Conservation (phyloP, 768 basidiomycete genomes). For the Sporobolomyces roseus region DNA sequence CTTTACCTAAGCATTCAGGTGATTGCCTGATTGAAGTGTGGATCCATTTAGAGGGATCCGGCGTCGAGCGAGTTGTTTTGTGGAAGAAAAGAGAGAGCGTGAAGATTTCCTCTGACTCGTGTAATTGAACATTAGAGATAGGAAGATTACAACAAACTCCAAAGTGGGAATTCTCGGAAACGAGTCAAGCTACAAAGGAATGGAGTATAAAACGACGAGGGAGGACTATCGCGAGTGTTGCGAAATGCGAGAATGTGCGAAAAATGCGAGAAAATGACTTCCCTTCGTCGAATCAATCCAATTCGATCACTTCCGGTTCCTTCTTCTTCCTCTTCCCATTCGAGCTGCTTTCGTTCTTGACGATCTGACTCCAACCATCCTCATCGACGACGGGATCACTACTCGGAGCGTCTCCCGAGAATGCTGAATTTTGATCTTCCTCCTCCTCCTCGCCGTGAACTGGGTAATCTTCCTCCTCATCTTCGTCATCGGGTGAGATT, state of each 20-base stretch:
- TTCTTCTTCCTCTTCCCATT: not conserved
- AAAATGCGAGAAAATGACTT: no score
- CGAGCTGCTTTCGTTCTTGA: not conserved
- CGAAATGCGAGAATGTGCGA: no score
- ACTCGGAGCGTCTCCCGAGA: slow-evolving; percentile 13
- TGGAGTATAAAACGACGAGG: no score
- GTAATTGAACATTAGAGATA: no score
- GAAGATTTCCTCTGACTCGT: no score
- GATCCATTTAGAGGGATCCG: slow-evolving; percentile 1
- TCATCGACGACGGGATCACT: slow-evolving; percentile 20
- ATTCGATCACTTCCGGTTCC: slow-evolving; percentile 23
- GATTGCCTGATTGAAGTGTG: slow-evolving; percentile 9
- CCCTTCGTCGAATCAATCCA: slow-evolving; percentile 27
- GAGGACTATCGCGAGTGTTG: no score
- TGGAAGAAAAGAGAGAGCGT: not conserved
- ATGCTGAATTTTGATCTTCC: no score
- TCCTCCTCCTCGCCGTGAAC: slow-evolving; percentile 18
- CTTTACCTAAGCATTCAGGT: slow-evolving; percentile 23
- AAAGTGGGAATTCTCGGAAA: no score
- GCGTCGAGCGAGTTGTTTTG: slow-evolving; percentile 13
- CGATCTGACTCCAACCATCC: slow-evolving; percentile 27
- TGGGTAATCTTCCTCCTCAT: slow-evolving; percentile 19
- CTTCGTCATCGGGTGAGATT: not conserved
- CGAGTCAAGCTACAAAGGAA: no score
- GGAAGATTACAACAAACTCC: no score